Base-by-base conservation (phyloP, 768 basidiomycete species). In the Leccinum pellstonianum region DNA sequence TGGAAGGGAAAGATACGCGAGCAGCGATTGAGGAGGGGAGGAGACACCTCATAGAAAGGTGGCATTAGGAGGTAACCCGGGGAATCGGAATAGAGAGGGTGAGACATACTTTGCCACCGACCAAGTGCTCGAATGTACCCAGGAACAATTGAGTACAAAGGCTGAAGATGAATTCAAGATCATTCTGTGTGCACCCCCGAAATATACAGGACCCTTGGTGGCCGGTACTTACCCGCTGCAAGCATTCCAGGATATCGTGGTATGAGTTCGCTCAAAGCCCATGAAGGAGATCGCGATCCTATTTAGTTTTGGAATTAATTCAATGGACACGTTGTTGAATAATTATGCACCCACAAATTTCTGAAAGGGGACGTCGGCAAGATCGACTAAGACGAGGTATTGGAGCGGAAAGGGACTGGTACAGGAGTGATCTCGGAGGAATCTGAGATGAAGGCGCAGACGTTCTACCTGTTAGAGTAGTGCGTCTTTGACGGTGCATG, bases 231-330 rank as follows among this genome's bases (percentile, higher is more conserved):
- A 86, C 89, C 86, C 70, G 86, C 88, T 37, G 84, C 88, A 31
- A 91, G 75, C 84, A 91, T 83, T 56, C 89, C 90, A 54, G 90
- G 87, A 75, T 84, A 91, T 54, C 82, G 81, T 38, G 88, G 88
- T 47, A 86, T 77, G 31, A 87, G 77, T 64, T 91, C 87, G 60
- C 81, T 81, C 59, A 86, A 67, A 51, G 81, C 80, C 86, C 86
- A 91, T 19, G 80, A 77, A 87, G 76, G 7, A 88, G 72, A 62
- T 90, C 86, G 41, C 86, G 66, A 65, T 81, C 82, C 85, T 90
- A 25, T 14, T 62, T 56, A 41, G 17, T 57, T 64, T 29, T 15
- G 55, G 54, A 62, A 56, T 29, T 29, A 9, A 29, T 49, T 61
- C 19, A 56, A 55, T 29, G 15, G 46, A 48, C 11, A 52, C 47